Conservation (phyloP, 1,284 basidiomycete species). For the Gomphus bonarii region DNA sequence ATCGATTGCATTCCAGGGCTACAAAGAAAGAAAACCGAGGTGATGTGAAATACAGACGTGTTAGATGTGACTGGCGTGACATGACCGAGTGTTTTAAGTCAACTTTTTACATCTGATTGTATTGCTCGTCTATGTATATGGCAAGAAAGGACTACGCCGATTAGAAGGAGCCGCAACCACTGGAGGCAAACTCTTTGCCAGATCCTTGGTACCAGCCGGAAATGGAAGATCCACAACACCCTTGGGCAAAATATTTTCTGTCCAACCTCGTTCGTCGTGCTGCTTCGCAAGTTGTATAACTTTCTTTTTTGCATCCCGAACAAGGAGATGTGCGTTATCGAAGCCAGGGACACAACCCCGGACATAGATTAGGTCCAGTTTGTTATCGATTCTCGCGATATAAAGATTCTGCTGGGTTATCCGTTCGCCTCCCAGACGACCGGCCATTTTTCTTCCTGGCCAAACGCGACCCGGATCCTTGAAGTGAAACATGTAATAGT, state of each 20-base stretch:
- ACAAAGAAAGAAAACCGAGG: not conserved
- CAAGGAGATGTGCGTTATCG: slow-evolving; percentile 65
- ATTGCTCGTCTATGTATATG: slow-evolving; percentile 42
- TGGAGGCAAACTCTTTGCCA: slow-evolving; percentile 56
- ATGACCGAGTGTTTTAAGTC: not conserved
- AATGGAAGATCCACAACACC: slow-evolving; percentile 82
- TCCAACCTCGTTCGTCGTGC: slow-evolving; percentile 66
- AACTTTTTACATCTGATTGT: not conserved
- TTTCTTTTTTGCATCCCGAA: slow-evolving; percentile 83
- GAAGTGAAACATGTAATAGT: slow-evolving; percentile 12
- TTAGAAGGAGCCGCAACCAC: slow-evolving; percentile 61
- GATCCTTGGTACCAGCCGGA: slow-evolving; percentile 79
- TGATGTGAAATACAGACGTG: not conserved
- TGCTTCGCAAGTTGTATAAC: slow-evolving; percentile 49
- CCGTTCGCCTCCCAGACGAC: slow-evolving; percentile 80
- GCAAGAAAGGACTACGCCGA: slow-evolving; percentile 67
- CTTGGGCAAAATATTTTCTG: slow-evolving; percentile 75
- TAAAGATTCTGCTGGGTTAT: slow-evolving; percentile 84
- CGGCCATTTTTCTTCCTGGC: slow-evolving; percentile 98
- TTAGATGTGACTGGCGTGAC: not conserved
- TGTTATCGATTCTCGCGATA: slow-evolving; percentile 82
- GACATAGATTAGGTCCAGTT: slow-evolving; percentile 83
- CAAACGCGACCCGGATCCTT: slow-evolving; percentile 91
- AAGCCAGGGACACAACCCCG: slow-evolving; percentile 63
- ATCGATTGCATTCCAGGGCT: slow-evolving; percentile 44